Base-by-base conservation (phyloP, 2,329 filamentous ascomycete genomes). In the Diaporthe aspalathi region DNA sequence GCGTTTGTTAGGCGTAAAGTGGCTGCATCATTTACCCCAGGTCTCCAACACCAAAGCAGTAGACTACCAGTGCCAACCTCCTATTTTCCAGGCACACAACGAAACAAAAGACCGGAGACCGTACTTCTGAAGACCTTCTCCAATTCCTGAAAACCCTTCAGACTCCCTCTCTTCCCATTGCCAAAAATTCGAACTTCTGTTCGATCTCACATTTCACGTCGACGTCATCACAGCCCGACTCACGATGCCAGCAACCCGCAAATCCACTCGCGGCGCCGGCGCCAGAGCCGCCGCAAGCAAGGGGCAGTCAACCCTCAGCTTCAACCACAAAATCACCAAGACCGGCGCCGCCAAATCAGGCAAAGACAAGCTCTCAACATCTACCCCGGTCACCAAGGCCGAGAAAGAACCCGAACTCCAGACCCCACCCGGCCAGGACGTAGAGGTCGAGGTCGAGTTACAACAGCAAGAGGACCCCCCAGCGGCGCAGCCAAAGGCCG, bases 241-340 rank as follows among this genome's bases (percentile, higher is more conserved):
- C 75, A 80, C 74, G 57, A 88, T 89, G 86, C 85, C 86, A 53
- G 78, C 81, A 65, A 86, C 86, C 22, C 81, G 85, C 80, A 83
- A 85, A 78, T 84, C 83, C 50, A 80, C 81, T 75, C 79, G 78
- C 74, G 76, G 79, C 73, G 79, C 81, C 57, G 76, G 80, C 69
- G 79, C 80, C 32, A 75, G 79, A 24, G 79, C 78, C 11, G 40
- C 66, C 12, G 78, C 81, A 57, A 77, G 78, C 72, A 87, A 85
- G 77, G 81, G 81, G 45, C 88, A 90, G 74, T 85, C 86, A 11
- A 90, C 86, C 47, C 83, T 89, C 71, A 89, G 85, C 78, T 90
- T 90, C 82, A 84, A 87, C 75, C 85, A 85, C 78, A 83, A 83
- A 52, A 86, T 90, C 56, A 89, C 87, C 71, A 90, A 90, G 78